Conservation (phyloP, 2,329 filamentous ascomycete species). For the Alternaria brassicicola region DNA sequence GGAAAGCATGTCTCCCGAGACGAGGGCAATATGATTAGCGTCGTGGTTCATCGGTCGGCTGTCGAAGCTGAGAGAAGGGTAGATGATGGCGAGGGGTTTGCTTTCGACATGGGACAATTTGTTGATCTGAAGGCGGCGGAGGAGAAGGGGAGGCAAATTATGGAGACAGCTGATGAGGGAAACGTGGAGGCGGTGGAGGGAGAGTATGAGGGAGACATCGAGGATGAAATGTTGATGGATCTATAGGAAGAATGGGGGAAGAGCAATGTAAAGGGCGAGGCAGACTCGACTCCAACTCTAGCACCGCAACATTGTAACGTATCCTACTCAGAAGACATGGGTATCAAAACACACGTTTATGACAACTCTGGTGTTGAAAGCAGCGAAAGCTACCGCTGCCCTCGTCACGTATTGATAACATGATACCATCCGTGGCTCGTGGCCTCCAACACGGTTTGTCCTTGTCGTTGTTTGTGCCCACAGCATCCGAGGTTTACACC, state of each 20-base stretch:
- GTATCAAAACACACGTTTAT: too few species aligned
- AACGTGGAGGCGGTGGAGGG: neutral
- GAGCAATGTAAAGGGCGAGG: neutral
- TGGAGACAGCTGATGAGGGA: constrained; percentile 3
- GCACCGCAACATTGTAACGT: neutral
- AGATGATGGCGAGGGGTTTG: neutral
- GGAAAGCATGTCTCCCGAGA: neutral
- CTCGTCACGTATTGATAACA: neutral
- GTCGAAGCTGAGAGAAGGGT: neutral
- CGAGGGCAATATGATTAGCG: neutral
- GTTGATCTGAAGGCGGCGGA: neutral
- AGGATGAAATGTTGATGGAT: constrained; percentile 39
- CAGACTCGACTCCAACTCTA: neutral
- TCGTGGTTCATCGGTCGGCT: neutral
- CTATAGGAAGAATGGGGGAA: constrained; percentile 5
- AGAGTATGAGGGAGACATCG: constrained; percentile 16
- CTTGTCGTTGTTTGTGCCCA: neutral
- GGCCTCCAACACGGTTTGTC: neutral
- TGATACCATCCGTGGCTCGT: neutral
- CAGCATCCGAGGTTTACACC: neutral
- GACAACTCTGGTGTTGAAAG: neutral
- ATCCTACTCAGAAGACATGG: neutral
- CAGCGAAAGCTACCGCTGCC: neutral
- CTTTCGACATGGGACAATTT: neutral
- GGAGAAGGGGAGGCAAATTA: constrained; percentile 4